A percentile compares a stretch with the other conserved stretches of the same genome.
phyloP scores from a whole-genome alignment of 768 basidiomycete species.

The Agaricus bisporus region DNA sequence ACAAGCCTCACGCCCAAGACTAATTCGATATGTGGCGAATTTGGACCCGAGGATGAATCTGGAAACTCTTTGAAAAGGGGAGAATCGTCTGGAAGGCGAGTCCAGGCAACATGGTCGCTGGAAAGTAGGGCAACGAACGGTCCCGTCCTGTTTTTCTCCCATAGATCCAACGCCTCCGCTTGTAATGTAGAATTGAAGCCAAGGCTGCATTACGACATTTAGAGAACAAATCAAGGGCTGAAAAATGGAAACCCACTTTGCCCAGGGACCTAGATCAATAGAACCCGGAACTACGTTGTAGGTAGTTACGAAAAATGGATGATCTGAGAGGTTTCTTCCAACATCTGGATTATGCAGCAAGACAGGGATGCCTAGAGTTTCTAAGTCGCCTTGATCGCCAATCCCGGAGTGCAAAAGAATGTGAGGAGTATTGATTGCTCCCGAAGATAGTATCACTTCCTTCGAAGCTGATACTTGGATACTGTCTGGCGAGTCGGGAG shows the following conservation, averaged over 20 bases:
- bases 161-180: conserved; percentile 7
- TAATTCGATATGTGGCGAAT: conserved; percentile 12
- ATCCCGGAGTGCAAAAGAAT: conserved; percentile 16
- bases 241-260: not conserved
- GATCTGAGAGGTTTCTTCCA: conserved; percentile 24
- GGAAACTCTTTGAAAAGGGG: not conserved
- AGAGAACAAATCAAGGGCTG: not conserved
- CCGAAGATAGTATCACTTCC: conserved; percentile 14
- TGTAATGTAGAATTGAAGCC: not conserved
- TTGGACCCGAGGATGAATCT: conserved; percentile 10
- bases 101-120: conserved; percentile 9
- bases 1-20: not conserved
- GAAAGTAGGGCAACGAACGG: not conserved
- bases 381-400: conserved; percentile 12
- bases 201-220: not conserved
- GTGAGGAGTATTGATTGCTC: conserved; percentile 13
- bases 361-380: conserved; percentile 15
- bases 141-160: conserved; percentile 11
- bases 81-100: conserved; percentile 4
- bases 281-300: not conserved
- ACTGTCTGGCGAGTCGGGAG: not conserved
- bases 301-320: conserved; percentile 5
- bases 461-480: conserved; percentile 16
- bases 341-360: conserved; percentile 22
- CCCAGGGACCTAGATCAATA: conserved; percentile 8